Evolutionary conservation across 495 filamentous ascomycete genomes (phyloP), one percentile per base, ranked within the genome.

Genomic region (Neurospora sp.): DNA sequence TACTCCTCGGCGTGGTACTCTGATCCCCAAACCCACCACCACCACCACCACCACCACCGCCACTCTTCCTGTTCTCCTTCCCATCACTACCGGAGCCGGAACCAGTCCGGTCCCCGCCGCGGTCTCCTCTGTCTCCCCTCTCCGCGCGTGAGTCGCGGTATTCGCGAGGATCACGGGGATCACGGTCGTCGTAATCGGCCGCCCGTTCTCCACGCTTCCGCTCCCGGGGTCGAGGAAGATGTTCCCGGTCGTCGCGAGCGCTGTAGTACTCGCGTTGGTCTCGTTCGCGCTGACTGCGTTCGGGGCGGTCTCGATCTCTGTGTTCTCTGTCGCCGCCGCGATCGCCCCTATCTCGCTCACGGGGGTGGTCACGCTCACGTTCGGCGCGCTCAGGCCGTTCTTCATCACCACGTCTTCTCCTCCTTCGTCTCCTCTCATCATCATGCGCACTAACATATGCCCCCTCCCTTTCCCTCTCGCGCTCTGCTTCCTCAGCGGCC

Each of bases 1-100:
- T 88, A 75, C 84, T 87, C 62, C 87, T 78, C 72, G 87, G 86
- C 3, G 80, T 85, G 41, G 79, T 72, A 46, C 42, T n/a, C 1
- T 62, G 54, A 71, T 84, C 84, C 77, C 80, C 82, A 73, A 85
- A 85, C 54, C 77, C 80, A 71, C 75, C 81, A 62, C 70, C 72
- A 2, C 77, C 80, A 71, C 75, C 81, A 62, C 70, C 72, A 2
- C 77, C 80, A 71, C 75, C 81, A 62, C 70, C 72, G 46, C 46
- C 46, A 23, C 79, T 82, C 71, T 78, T 79, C 72, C 78, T 76
- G 75, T 77, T 85, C 71, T 79, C 76, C 60, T 81, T 74, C 71
- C 79, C 82, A 70, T 82, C 84, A 69, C 85, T 86, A 8, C 84
- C 85, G 18, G 54, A 62, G 23, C 85, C 85, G 3, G 84, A 85